Evolutionary conservation across 345 rosid species (phyloP).

Genomic region (Nephelium lappaceum): DNA sequence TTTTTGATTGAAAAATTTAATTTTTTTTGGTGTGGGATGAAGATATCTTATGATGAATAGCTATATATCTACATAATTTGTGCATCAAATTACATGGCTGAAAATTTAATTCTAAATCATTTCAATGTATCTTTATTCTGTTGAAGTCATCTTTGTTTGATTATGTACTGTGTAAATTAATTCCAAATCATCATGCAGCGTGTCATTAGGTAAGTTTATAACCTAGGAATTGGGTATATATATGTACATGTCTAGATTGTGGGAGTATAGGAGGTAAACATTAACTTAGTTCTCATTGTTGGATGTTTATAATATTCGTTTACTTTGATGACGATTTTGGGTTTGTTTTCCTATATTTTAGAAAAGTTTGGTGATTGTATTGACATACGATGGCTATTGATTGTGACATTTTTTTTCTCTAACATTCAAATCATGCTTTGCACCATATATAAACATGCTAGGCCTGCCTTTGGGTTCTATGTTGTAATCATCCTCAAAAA

Average conservation of each 20-base stretch:
- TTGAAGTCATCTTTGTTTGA: not conserved
- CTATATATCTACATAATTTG: not conserved
- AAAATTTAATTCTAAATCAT: not conserved
- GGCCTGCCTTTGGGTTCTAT: not conserved
- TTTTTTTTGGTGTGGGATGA: not conserved
- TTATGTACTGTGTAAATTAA: not conserved
- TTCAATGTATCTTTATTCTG: not conserved
- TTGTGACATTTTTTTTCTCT: not conserved
- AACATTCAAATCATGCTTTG: not conserved
- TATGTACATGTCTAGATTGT: not conserved
- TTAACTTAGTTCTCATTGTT: too few species aligned
- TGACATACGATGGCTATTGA: not conserved
- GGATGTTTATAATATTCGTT: not conserved
- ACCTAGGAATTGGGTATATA: not conserved
- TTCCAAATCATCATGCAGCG: not conserved
- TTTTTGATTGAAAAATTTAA: not conserved
- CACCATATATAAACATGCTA: not conserved
- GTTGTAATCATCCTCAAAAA: not conserved
- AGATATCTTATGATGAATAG: not conserved
- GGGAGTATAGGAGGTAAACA: too few species aligned
- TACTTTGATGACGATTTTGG: not conserved
- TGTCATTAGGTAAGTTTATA: not conserved
- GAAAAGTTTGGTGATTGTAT: not conserved
- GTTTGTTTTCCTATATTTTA: not conserved
- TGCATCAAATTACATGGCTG: not conserved